Percentiles rank a stretch among this genome's conserved stretches.
Conservation (phyloP, 2,329 filamentous ascomycete genomes). For the Curvularia sp. region DNA sequence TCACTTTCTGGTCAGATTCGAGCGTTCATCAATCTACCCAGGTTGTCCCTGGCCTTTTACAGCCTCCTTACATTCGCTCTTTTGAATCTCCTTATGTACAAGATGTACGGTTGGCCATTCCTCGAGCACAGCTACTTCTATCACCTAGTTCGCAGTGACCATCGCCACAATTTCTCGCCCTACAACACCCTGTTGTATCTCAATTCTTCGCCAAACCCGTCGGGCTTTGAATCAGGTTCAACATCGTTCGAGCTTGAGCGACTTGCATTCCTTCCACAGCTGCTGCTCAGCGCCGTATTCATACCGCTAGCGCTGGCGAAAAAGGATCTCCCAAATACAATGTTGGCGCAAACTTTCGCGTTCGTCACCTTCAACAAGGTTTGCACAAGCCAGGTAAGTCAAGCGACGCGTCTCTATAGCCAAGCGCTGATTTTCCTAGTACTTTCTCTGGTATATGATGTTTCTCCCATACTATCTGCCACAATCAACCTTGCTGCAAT, state of each 20-base stretch:
- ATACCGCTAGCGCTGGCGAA: conserved; percentile 81
- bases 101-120: conserved; percentile 76
- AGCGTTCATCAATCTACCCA: conserved; percentile 45
- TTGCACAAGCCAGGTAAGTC: conserved; percentile 88
- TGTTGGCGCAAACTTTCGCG: conserved; percentile 95
- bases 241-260: conserved; percentile 69
- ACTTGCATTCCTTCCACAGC: conserved; percentile 86
- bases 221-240: conserved; percentile 38
- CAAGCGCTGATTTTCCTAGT: conserved; percentile 61
- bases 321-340: conserved; percentile 78
- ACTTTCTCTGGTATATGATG: conserved; percentile 98
- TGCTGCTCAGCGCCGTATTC: conserved; percentile 77
- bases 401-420: neutral
- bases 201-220: conserved; percentile 66
- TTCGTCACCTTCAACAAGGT: conserved; percentile 99
- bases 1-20: conserved; percentile 33
- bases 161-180: conserved; percentile 97
- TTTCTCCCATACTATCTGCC: conserved; percentile 92
- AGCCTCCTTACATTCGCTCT: conserved; percentile 76
- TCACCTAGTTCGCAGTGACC: conserved; percentile 90
- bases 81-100: conserved; percentile 82
- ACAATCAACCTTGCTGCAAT: conserved; percentile 72
- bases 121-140: conserved; percentile 90
- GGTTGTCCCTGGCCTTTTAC: conserved; percentile 66
- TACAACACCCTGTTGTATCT: conserved; percentile 94